phyloP scores from a whole-genome alignment of 2,329 filamentous ascomycete genomes.

The Aspergillus phoenicis region DNA sequence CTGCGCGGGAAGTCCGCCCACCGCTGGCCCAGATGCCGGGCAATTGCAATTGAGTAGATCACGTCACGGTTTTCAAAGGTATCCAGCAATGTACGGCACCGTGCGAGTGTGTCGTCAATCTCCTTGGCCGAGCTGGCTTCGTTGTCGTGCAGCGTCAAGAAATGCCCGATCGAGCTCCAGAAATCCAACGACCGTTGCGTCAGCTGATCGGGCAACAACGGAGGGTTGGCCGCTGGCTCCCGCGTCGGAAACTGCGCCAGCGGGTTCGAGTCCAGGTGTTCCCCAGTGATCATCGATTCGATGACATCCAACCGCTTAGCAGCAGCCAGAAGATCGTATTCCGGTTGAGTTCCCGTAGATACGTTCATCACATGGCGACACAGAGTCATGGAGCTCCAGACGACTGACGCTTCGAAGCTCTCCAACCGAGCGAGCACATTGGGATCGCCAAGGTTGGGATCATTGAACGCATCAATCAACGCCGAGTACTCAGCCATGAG shows the following conservation, averaged over 20 bases:
- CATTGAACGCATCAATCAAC: constrained; percentile 58
- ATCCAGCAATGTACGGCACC: constrained; percentile 71
- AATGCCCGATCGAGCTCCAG: constrained; percentile 77
- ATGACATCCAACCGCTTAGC: constrained; percentile 73
- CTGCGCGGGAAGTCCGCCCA: constrained; percentile 62
- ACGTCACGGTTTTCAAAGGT: constrained; percentile 86
- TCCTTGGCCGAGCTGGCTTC: constrained; percentile 55
- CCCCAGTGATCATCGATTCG: constrained; percentile 74
- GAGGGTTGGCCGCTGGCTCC: constrained; percentile 40
- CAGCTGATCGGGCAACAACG: constrained; percentile 52
- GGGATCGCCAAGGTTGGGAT: constrained; percentile 41
- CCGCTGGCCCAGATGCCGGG: constrained; percentile 71
- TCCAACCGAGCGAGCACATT: constrained; percentile 44
- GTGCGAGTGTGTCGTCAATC: constrained; percentile 66
- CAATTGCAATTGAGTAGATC: constrained; percentile 83
- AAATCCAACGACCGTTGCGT: constrained; percentile 71
- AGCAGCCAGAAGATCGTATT: constrained; percentile 65
- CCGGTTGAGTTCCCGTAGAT: constrained; percentile 43
- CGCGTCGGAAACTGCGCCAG: constrained; percentile 48
- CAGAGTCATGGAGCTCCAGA: constrained; percentile 62
- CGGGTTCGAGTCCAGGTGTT: constrained; percentile 59
- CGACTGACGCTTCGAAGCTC: constrained; percentile 61
- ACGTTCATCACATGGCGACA: constrained; percentile 49
- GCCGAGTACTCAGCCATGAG: constrained; percentile 69
- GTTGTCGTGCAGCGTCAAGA: constrained; percentile 67